Evolutionary conservation across 1,284 basidiomycete species (phyloP).

Genomic region (Pterula multifida): DNA sequence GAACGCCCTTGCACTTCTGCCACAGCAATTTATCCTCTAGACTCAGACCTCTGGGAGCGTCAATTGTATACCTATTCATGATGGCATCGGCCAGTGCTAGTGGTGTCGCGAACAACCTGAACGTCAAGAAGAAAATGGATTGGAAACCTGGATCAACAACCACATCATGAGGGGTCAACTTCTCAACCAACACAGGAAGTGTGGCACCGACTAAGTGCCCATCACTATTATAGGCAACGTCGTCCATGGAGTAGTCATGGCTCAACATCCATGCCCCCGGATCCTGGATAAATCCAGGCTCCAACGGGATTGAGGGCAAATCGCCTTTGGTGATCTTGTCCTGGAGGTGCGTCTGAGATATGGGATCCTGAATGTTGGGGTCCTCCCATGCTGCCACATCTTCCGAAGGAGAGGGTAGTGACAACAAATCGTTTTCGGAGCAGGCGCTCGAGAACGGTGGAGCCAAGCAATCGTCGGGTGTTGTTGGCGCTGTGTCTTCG

Average conservation of each 20-base stretch:
- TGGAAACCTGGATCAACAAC: constrained; percentile 79
- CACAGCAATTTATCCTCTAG: constrained; percentile 61
- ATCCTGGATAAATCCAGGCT: constrained; percentile 27
- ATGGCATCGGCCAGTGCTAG: constrained; percentile 65
- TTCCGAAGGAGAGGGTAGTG: constrained; percentile 31
- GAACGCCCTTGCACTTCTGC: constrained; percentile 79
- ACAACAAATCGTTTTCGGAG: constrained; percentile 31
- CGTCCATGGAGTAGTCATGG: constrained; percentile 66
- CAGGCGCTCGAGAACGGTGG: constrained; percentile 18
- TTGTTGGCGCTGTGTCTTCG: constrained; percentile 34
- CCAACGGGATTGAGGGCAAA: constrained; percentile 36
- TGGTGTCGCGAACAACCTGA: constrained; percentile 86
- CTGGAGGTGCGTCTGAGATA: constrained; percentile 26
- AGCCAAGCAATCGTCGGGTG: constrained; percentile 28
- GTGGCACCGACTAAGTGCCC: constrained; percentile 88
- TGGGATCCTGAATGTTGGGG: constrained; percentile 23
- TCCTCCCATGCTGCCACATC: constrained; percentile 47
- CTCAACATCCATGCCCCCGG: constrained; percentile 45
- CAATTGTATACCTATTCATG: constrained; percentile 73
- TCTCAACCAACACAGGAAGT: constrained; percentile 79
- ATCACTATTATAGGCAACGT: constrained; percentile 85
- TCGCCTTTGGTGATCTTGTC: constrained; percentile 45
- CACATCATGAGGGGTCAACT: constrained; percentile 92
- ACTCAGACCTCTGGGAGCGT: constrained; percentile 43
- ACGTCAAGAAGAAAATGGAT: constrained; percentile 89